A percentile compares a stretch with the other conserved stretches of the same genome.
Evolutionary conservation across 495 filamentous ascomycete genomes (phyloP).

Genomic region (Penicillium silybi): DNA sequence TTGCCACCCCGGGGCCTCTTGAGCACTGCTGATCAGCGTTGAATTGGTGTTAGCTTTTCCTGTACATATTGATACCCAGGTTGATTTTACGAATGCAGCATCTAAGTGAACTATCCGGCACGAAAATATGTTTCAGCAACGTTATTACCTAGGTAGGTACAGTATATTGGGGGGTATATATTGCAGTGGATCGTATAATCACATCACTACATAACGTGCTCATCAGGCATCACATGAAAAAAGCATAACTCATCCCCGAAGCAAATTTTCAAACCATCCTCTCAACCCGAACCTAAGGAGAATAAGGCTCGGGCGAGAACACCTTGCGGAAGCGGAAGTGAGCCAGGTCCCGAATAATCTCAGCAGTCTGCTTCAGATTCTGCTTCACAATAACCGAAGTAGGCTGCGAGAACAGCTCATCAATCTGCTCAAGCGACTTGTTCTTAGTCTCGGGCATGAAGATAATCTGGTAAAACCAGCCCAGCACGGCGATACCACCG

Average conservation of each 20-base stretch:
- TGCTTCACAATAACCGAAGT: constrained; percentile 51
- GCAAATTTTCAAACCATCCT: neutral
- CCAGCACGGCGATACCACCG: constrained; percentile 54
- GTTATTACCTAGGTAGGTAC: no score
- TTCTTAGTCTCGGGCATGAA: constrained; percentile 66
- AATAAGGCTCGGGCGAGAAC: constrained; percentile 29
- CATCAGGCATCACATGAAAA: neutral
- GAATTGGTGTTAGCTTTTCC: no score
- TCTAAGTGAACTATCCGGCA: no score
- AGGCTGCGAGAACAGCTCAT: constrained; percentile 53
- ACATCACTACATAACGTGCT: constrained; percentile 9
- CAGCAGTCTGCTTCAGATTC: constrained; percentile 40
- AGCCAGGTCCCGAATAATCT: constrained; percentile 31
- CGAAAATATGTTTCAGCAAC: no score
- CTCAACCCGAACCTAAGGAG: neutral
- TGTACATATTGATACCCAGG: no score
- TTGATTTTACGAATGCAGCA: no score
- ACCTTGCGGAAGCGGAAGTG: constrained; percentile 32
- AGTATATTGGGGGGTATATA: constrained; percentile 10
- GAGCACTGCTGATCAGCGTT: no score
- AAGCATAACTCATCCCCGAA: neutral
- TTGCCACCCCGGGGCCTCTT: no score
- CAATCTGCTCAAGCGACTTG: constrained; percentile 59
- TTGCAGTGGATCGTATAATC: constrained; percentile 8
- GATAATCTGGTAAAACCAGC: constrained; percentile 55